phyloP scores from a whole-genome alignment of 331 rosid species.

The Ulmus americana region DNA sequence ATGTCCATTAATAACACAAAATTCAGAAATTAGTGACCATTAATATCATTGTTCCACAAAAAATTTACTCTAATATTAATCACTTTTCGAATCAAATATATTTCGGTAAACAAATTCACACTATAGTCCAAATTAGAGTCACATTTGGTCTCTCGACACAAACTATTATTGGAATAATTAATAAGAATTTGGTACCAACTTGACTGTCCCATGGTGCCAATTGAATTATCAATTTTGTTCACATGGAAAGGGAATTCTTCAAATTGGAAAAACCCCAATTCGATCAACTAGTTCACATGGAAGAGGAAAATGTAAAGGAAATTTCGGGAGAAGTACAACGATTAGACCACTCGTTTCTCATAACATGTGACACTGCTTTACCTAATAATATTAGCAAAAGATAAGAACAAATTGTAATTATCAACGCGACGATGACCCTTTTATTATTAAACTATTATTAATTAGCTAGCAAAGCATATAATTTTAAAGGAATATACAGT shows the following conservation, averaged over 20 bases:
- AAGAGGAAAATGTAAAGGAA: background rate
- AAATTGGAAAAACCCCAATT: background rate
- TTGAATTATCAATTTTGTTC: too few relatives aligned
- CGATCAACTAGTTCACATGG: background rate
- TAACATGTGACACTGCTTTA: conserved; percentile 19
- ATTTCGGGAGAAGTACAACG: background rate
- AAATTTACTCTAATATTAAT: too few relatives aligned
- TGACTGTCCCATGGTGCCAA: too few relatives aligned
- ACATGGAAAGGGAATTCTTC: background rate
- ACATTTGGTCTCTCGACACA: background rate
- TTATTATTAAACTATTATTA: background rate
- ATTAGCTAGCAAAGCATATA: conserved; percentile 12
- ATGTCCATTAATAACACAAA: too few relatives aligned
- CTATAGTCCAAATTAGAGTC: background rate
- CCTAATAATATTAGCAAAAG: conserved; percentile 13
- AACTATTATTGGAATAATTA: background rate
- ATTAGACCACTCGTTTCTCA: background rate
- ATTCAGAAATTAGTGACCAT: too few relatives aligned
- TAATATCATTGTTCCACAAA: too few relatives aligned
- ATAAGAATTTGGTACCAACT: too few relatives aligned
- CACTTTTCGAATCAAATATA: too few relatives aligned
- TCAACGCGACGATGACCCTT: conserved; percentile 20
- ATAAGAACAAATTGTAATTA: conserved; percentile 34
- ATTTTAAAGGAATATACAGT: conserved; percentile 3
- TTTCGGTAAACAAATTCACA: background rate